Conservation (phyloP, 1,284 basidiomycete species). For the Microbotryomycetes sp. region DNA sequence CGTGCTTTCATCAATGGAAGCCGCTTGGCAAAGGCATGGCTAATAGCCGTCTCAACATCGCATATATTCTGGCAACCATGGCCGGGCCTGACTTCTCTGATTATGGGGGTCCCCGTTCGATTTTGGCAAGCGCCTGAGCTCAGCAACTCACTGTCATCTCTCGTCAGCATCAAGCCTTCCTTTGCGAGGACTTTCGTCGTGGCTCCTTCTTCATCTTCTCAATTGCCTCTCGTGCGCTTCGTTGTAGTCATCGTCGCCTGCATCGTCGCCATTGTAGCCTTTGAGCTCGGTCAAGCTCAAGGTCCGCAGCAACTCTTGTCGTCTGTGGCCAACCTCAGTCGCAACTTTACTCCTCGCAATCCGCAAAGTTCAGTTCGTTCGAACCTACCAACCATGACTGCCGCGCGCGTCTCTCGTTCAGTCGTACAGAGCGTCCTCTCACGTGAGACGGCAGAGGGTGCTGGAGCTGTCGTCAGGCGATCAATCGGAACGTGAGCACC, state of each 20-base stretch:
- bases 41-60: too few species aligned
- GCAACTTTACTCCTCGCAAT: background rate
- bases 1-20: too few species aligned
- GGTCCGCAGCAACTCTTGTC: background rate
- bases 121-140: too few species aligned
- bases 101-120: too few species aligned
- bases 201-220: background rate
- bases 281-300: background rate
- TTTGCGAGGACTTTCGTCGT: background rate
- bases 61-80: too few species aligned
- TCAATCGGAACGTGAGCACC: slow-evolving; percentile 88
- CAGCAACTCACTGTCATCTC: too few species aligned
- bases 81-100: too few species aligned
- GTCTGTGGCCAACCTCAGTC: background rate
- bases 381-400: slow-evolving; percentile 25
- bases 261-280: too few species aligned
- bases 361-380: background rate
- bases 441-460: slow-evolving; percentile 79
- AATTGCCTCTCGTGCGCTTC: background rate
- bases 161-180: background rate
- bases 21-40: too few species aligned
- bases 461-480: slow-evolving; percentile 75
- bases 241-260: background rate
- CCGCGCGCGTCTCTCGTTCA: slow-evolving; percentile 50
- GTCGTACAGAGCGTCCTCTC: slow-evolving; percentile 70